Evolutionary conservation across 2,329 filamentous ascomycete species (phyloP), one percentile per base, ranked within the genome.

Genomic region (Colletotrichum tropicicola): DNA sequence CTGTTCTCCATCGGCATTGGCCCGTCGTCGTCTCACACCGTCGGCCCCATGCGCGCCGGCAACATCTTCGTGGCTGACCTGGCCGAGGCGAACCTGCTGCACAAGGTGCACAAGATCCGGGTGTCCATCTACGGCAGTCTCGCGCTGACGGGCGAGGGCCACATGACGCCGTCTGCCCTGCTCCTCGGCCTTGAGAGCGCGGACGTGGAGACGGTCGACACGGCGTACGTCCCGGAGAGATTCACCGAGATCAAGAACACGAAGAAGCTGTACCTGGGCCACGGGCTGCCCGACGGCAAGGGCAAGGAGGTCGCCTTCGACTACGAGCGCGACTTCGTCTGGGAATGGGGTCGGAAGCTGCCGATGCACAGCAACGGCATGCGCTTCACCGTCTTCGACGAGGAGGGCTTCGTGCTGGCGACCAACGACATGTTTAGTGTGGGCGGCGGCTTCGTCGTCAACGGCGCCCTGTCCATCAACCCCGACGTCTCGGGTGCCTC

Each of bases 281-380:
- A 78, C 0, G 79, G 79, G 1, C 75, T 84, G 2, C 60, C 72
- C 0, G 71, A 74, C 3, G 77, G 76, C 45, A 76, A 77, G 44
- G 81, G 79, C 9, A 82, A 78, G 66, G 79, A 83, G 69, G 79
- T 85, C 3, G 74, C 74, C n/a, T 85, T 85, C 52, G 78, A 83
- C 68, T 85, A 85, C 60, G 79, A 82, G 7, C 74, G 73, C 32
- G 81, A 84, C 62, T 85, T 85, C 70, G 74, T 77, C 6, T 85
- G 82, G 82, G 80, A 85, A 70, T 85, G 82, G 82, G 80, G 81
- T 3, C 79, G 78, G 23, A 85, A 84, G 70, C 77, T 85, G n/a
- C 80, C 82, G 0, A 67, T 83, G 47, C 82, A 85, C 69, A 85
- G 82, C 73, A 85, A 85, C 54, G 82, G 82, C 43, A 84, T 85